phyloP scores from a whole-genome alignment of 1,284 basidiomycete species.

The Sporisorium graminicola region DNA sequence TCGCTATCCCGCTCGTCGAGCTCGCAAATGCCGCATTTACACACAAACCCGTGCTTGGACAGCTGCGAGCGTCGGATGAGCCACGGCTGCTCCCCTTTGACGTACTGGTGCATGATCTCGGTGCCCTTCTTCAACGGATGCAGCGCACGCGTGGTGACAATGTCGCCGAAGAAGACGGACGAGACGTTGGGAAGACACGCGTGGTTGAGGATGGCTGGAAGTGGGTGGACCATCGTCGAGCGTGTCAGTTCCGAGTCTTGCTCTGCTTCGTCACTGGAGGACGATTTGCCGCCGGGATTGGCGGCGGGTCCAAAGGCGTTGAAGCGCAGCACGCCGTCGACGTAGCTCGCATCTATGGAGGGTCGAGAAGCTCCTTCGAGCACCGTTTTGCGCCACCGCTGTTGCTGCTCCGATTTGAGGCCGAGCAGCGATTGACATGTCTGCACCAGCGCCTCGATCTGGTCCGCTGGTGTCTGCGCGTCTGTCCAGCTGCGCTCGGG shows the following conservation, averaged over 20 bases:
- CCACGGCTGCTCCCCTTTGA: slow-evolving; percentile 64
- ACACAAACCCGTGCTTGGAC: slow-evolving; percentile 66
- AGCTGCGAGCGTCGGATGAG: slow-evolving; percentile 57
- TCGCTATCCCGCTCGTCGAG: slow-evolving; percentile 61
- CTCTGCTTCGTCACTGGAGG: slow-evolving; percentile 10
- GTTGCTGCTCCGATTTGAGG: background rate
- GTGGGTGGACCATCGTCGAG: slow-evolving; percentile 67
- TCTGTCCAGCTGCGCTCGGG: slow-evolving; percentile 24
- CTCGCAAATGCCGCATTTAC: slow-evolving; percentile 59
- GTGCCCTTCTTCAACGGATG: slow-evolving; percentile 58
- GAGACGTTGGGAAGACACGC: slow-evolving; percentile 68
- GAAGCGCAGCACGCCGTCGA: slow-evolving; percentile 68
- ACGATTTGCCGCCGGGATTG: slow-evolving; percentile 48
- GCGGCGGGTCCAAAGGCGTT: slow-evolving; percentile 68
- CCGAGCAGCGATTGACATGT: slow-evolving; percentile 17
- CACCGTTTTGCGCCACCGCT: slow-evolving; percentile 13
- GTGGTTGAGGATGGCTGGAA: slow-evolving; percentile 69
- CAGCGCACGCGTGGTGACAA: slow-evolving; percentile 65
- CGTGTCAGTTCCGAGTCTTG: slow-evolving; percentile 50
- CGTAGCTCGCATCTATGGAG: slow-evolving; percentile 58
- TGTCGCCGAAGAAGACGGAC: slow-evolving; percentile 66
- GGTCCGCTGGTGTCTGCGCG: slow-evolving; percentile 13
- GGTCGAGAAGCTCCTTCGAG: slow-evolving; percentile 19
- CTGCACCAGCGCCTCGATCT: slow-evolving; percentile 12
- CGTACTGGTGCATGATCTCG: slow-evolving; percentile 69